phyloP scores from a whole-genome alignment of 805 yeast genomes.

The Candida cerambycidarum region DNA sequence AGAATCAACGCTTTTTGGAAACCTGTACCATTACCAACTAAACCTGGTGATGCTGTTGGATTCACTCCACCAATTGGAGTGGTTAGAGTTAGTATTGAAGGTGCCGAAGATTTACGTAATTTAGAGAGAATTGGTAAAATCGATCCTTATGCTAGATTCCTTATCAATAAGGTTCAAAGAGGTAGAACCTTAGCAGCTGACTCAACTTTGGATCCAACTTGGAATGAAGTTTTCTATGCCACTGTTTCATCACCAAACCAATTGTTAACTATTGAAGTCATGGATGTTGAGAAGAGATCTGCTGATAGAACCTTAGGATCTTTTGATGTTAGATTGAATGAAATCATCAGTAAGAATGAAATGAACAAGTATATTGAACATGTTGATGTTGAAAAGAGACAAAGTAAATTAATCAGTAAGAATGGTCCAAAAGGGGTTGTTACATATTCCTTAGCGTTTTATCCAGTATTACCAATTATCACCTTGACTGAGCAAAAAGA shows the following conservation, averaged over 20 bases:
- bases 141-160: constrained; percentile 85
- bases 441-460: constrained; percentile 74
- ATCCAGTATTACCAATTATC: constrained; percentile 78
- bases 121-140: constrained; percentile 86
- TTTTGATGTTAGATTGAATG: constrained; percentile 66
- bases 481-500: constrained; percentile 71
- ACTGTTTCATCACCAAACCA: constrained; percentile 84
- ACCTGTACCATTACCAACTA: constrained; percentile 57
- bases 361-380: constrained; percentile 58
- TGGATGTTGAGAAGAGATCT: constrained; percentile 83
- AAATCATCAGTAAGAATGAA: constrained; percentile 68
- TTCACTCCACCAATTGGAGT: constrained; percentile 96
- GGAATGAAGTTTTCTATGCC: constrained; percentile 80
- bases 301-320: constrained; percentile 87
- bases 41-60: constrained; percentile 62
- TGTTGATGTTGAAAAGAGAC: constrained; percentile 54
- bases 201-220: constrained; percentile 73
- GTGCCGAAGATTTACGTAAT: constrained; percentile 75
- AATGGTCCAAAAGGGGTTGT: constrained; percentile 84
- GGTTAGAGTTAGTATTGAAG: constrained; percentile 66
- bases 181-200: constrained; percentile 73
- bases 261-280: constrained; percentile 77
- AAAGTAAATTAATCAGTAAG: constrained; percentile 64
- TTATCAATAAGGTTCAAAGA: constrained; percentile 72
- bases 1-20: constrained; percentile 76